Conservation (phyloP, 1,139 yeast species). For the Candida tetrigidarum region DNA sequence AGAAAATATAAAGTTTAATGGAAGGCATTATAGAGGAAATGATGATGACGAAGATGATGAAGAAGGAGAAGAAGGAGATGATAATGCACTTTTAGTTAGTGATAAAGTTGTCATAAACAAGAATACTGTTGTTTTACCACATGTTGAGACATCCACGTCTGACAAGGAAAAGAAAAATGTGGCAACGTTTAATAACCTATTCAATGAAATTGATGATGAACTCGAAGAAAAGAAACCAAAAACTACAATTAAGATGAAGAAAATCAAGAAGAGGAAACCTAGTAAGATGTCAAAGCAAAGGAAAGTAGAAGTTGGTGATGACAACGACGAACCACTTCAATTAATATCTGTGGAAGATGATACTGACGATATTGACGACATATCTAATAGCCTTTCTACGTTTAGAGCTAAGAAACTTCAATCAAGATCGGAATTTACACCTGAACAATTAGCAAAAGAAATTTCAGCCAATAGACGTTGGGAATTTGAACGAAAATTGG, state of each 20-base stretch:
- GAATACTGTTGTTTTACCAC: constrained; percentile 10
- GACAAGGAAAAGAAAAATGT: constrained; percentile 9
- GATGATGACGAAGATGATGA: constrained; percentile 13
- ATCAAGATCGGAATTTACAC: constrained; percentile 30
- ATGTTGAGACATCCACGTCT: constrained; percentile 17
- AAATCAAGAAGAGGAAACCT: constrained; percentile 33
- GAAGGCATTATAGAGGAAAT: constrained; percentile 23
- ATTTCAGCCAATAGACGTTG: constrained; percentile 35
- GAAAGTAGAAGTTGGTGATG: constrained; percentile 23
- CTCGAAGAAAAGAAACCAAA: constrained; percentile 43
- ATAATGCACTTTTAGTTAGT: constrained; percentile 14
- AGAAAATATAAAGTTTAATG: constrained; percentile 30
- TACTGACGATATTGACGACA: constrained; percentile 48
- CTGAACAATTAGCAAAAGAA: constrained; percentile 54
- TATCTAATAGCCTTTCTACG: constrained; percentile 43
- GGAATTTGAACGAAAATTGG: constrained; percentile 34
- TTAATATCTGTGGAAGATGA: constrained; percentile 22
- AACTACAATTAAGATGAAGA: constrained; percentile 51
- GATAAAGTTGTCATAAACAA: constrained; percentile 14
- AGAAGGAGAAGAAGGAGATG: constrained; percentile 23
- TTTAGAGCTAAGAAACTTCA: constrained; percentile 46
- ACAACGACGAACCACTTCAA: constrained; percentile 28
- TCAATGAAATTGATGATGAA: constrained; percentile 26
- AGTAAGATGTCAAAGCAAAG: constrained; percentile 19
- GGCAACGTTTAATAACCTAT: constrained; percentile 21